Evolutionary conservation across 2,329 filamentous ascomycete genomes (phyloP), one percentile per base, ranked within the genome.

Genomic region (Pseudocercospora cruenta): DNA sequence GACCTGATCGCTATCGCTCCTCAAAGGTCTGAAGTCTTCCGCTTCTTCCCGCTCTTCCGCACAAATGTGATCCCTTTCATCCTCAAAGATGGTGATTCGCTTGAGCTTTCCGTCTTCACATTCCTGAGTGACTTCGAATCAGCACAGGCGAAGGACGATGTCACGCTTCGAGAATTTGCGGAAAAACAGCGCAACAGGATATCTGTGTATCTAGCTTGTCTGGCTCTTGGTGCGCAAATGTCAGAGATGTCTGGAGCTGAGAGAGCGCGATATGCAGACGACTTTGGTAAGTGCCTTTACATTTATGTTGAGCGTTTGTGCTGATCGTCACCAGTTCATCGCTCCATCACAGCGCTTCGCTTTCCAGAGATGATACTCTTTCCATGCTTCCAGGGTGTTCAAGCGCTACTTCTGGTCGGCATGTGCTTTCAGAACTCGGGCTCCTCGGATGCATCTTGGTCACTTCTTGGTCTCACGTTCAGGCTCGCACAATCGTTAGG

Each of bases 391-490:
- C 54, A 58, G 19, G 21, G 33, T 9, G 28, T 58, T 6, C 54
- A 58, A 36, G 33, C 54, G 4, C 21, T 58, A 6, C 26, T 58
- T 4, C 21, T 58, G 54, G 16, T 58, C 14, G 54, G 54, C 8
- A 58, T 58, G 26, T 24, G 9, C 3, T 58, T 33, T 28, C 54
- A 58, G 54, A 58, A 58, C 28, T n/a, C 10, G 7, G 54, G 54
- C 26, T 31, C 54, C 21, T 58, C 26, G 3, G 54, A 58, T 36
- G 54, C 54, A 19, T 31, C 54, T 16, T 58, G 22, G 22, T 16
- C 54, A 36, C 54, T 58, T 39, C 54, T 58, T 19, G 54, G 54
- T 2, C 26, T 58, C 12, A 58, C 54, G 14, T 58, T 58, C 26
- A 19, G 54, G 2, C 54, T 58, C 14, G 26, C 54, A 33, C 54